Evolutionary conservation across 2,329 filamentous ascomycete species (phyloP), one percentile per base, ranked within the genome.

Genomic region (Macrophomina pseudophaseolina): DNA sequence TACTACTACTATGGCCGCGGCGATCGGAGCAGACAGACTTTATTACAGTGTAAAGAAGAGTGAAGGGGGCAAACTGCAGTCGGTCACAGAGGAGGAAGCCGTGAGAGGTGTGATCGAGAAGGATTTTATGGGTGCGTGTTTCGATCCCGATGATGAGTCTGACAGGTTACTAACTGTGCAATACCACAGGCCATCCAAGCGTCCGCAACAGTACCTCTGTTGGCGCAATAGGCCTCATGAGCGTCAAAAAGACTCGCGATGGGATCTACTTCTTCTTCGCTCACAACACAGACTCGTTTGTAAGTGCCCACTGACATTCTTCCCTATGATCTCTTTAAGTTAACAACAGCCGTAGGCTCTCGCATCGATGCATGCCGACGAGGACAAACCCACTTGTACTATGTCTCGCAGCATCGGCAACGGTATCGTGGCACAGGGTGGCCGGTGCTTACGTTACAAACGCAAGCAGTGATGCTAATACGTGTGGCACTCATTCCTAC

Each of bases 1-100:
- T 91, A 92, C 93, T 42, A 97, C 94, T 0, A 96, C 94, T 0
- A 90, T 96, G 85, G 94, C 95, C 11, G 94, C 95, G 6, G 89
- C 90, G 67, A 90, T 90, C 65, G 97, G 93, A 75, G 93, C 94
- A 0, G 91, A 94, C 70, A 88, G 95, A 53, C 84, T 99, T 32
- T 97, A 93, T 75, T 87, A 90, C 70, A 87, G 84, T 71, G 90
- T 84, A 58, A 86, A 84, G 74, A 89, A 87, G 70, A 85, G 81
- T 2, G 80, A 79, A 59, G 85, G 82, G 16, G 92, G 92, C 6
- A 56, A 40, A 28, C 78, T 79, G 7, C 87, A 91, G 69, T 79
- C 85, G 11, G 90, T 90, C 14, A 87, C 88, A 16, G 92, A 97
- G 70, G 94, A 98, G 71, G 90, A 92, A 72, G 87, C 87, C 5